Conservation (phyloP, 2,329 filamentous ascomycete genomes). For the Hirsutella thompsonii region DNA sequence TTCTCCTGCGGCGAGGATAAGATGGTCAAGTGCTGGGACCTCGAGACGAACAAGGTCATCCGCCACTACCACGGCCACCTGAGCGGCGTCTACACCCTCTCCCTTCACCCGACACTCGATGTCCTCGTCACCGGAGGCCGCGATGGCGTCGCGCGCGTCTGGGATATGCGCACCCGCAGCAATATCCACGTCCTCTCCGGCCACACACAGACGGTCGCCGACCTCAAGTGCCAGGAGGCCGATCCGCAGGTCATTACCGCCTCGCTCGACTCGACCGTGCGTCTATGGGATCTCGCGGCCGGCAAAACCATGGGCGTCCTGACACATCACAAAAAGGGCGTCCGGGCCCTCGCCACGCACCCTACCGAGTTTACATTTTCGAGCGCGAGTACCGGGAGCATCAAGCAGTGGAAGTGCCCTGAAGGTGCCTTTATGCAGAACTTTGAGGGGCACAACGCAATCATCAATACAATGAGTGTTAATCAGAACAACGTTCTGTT, state of each 20-base stretch:
- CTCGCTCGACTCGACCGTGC: slow-evolving; percentile 84
- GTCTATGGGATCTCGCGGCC: slow-evolving; percentile 90
- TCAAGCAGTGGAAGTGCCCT: slow-evolving; percentile 99
- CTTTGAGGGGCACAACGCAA: slow-evolving; percentile 90
- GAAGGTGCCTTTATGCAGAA: slow-evolving; percentile 99
- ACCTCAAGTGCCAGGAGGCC: slow-evolving; percentile 85
- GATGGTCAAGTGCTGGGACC: slow-evolving; percentile 99
- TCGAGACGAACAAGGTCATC: slow-evolving; percentile 99
- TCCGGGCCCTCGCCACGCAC: slow-evolving; percentile 71
- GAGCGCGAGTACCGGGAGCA: slow-evolving; percentile 77
- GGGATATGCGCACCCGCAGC: slow-evolving; percentile 95
- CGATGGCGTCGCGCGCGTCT: slow-evolving; percentile 88
- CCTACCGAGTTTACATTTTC: slow-evolving; percentile 95
- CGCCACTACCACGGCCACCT: slow-evolving; percentile 95
- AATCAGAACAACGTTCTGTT: slow-evolving; percentile 95
- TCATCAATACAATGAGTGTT: slow-evolving; percentile 86
- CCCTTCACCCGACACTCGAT: slow-evolving; percentile 88
- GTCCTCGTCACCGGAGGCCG: slow-evolving; percentile 89
- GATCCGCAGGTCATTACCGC: slow-evolving; percentile 91
- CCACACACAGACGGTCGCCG: slow-evolving; percentile 81
- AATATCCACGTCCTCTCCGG: slow-evolving; percentile 90
- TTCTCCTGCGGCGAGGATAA: slow-evolving; percentile 98
- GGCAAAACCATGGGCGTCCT: slow-evolving; percentile 93
- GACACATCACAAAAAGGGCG: slow-evolving; percentile 97
- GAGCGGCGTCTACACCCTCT: slow-evolving; percentile 86